Conservation (phyloP, 306 rosid species). For the Boehmeria nivea region DNA sequence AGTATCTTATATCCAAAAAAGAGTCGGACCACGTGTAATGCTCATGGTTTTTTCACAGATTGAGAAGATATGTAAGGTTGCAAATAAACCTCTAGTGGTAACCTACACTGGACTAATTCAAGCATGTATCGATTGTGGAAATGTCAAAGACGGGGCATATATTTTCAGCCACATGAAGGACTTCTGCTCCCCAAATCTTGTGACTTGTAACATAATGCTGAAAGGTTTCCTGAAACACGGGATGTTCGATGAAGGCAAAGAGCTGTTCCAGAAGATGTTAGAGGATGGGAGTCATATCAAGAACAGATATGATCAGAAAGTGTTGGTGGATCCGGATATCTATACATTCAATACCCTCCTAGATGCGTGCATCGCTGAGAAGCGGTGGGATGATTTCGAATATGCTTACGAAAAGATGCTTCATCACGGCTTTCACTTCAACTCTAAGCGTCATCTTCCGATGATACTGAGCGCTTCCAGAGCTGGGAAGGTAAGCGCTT, state of each 20-base stretch:
- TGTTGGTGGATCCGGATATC: slow-evolving; percentile 62
- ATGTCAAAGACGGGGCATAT: slow-evolving; percentile 52
- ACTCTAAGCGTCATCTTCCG: slow-evolving; percentile 83
- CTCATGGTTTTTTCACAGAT: slow-evolving; percentile 44
- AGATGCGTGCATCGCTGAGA: slow-evolving; percentile 52
- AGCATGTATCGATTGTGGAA: slow-evolving; percentile 72
- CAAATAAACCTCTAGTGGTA: slow-evolving; percentile 91
- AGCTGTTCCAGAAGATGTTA: slow-evolving; percentile 56
- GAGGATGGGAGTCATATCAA: slow-evolving; percentile 36
- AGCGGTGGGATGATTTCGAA: slow-evolving; percentile 74
- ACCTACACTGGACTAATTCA: slow-evolving; percentile 92
- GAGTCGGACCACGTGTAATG: slow-evolving; percentile 18
- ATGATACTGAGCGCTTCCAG: slow-evolving; percentile 66
- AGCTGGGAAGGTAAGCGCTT: slow-evolving; percentile 66
- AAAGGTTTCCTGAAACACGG: slow-evolving; percentile 67
- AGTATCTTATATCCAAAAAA: too few relatives aligned
- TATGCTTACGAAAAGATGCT: slow-evolving; percentile 57
- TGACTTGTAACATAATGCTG: slow-evolving; percentile 76
- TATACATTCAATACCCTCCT: slow-evolving; percentile 78
- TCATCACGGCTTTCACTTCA: slow-evolving; percentile 62
- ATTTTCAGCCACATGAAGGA: slow-evolving; percentile 71
- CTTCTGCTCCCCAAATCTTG: slow-evolving; percentile 80
- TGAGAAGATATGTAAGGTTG: slow-evolving; percentile 87
- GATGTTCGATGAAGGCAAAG: slow-evolving; percentile 70
- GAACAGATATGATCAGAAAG: slow-evolving; percentile 38